These are phyloP conservation scores for Tricholoma sp. DNA, from an alignment of 768 basidiomycete species.

Conservation along the genomic window DNA sequence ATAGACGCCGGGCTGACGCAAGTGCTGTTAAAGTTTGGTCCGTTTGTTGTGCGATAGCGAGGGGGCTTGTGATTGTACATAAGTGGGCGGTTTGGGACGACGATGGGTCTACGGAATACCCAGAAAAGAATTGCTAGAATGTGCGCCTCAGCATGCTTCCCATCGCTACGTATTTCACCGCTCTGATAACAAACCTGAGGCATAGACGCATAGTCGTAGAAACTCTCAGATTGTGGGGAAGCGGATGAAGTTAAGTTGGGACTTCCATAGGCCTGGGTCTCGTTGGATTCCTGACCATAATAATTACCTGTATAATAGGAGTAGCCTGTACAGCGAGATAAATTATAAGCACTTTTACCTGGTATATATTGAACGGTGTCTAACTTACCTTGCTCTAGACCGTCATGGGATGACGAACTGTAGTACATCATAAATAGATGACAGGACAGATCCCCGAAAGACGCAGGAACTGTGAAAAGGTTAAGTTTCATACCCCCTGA, in stretches of 20 bases:
- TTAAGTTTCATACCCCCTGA: neutral
- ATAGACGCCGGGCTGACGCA: slow-evolving; percentile 14
- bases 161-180: neutral
- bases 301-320: slow-evolving; percentile 8
- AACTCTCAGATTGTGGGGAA: slow-evolving; percentile 4
- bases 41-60: slow-evolving; percentile 17
- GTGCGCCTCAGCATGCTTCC: neutral
- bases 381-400: slow-evolving; percentile 4
- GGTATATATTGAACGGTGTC: neutral
- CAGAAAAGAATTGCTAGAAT: neutral
- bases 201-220: slow-evolving; percentile 1
- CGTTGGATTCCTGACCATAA: neutral
- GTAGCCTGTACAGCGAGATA: slow-evolving; percentile 3
- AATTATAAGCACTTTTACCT: neutral
- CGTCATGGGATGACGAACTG: slow-evolving; percentile 9
- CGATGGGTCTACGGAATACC: neutral
- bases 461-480: neutral
- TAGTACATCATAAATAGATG: slow-evolving; percentile 11
- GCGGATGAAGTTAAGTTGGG: neutral
- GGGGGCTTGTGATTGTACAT: slow-evolving; percentile 11
- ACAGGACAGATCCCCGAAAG: neutral
- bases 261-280: neutral
- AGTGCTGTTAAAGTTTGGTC: slow-evolving; percentile 18
- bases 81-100: slow-evolving; percentile 1
- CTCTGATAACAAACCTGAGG: slow-evolving; percentile 7